Evolutionary conservation across 805 yeast genomes (phyloP).

Genomic region (Suhomyces prunicola): DNA sequence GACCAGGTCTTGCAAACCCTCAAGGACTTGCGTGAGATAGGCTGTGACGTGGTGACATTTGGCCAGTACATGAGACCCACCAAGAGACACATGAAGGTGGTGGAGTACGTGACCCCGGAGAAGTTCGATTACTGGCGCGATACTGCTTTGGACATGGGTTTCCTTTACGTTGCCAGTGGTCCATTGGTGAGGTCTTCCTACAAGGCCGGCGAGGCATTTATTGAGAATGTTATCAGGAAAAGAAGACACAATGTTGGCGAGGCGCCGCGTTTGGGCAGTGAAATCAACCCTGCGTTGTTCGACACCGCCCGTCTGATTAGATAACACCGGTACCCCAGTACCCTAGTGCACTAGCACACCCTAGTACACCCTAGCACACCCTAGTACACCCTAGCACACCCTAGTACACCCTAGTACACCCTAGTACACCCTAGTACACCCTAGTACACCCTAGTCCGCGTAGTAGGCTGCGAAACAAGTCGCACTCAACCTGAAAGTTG

Average conservation of each 20-base stretch:
- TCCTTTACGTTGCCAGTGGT: slow-evolving; percentile 94
- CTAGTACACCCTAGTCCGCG: no score
- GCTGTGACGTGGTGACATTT: slow-evolving; percentile 93
- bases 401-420: no score
- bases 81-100: slow-evolving; percentile 97
- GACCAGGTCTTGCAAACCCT: slow-evolving; percentile 79
- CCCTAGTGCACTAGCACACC: no score
- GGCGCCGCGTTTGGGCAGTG: slow-evolving; percentile 29
- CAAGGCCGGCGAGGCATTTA: slow-evolving; percentile 97
- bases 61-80: slow-evolving; percentile 99
- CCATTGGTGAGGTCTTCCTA: slow-evolving; percentile 95
- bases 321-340: neutral
- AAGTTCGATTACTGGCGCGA: slow-evolving; percentile 93
- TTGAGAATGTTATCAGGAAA: slow-evolving; percentile 86
- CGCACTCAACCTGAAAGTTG: no score
- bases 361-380: no score
- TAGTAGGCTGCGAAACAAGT: no score
- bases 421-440: no score
- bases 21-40: slow-evolving; percentile 66
- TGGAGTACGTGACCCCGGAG: slow-evolving; percentile 90
- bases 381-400: no score
- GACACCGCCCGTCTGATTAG: slow-evolving; percentile 1
- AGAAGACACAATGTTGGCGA: slow-evolving; percentile 55
- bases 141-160: slow-evolving; percentile 83
- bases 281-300: slow-evolving; percentile 14